Evolutionary conservation across 805 yeast genomes (phyloP).

Genomic region (Schizosaccharomyces lindneri): DNA sequence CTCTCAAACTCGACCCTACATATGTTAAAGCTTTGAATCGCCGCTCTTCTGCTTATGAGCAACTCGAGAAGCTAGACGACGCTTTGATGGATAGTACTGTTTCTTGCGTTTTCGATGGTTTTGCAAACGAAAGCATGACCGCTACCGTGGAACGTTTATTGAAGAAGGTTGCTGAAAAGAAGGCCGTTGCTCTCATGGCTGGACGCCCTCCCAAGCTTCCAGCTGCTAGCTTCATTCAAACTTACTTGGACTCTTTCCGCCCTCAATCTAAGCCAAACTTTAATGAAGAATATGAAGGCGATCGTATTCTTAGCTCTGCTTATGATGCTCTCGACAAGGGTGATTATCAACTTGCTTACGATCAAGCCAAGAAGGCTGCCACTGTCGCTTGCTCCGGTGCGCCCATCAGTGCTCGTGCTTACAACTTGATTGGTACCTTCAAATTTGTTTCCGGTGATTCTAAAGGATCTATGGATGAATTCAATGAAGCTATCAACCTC

Average conservation of each 20-base stretch:
- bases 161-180: conserved; percentile 49
- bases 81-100: conserved; percentile 85
- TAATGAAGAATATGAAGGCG: conserved; percentile 24
- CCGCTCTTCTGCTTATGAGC: conserved; percentile 81
- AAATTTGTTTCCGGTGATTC: conserved; percentile 58
- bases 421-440: conserved; percentile 64
- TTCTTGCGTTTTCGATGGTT: conserved; percentile 62
- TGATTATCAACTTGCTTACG: conserved; percentile 18
- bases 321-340: conserved; percentile 15
- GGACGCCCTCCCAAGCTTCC: conserved; percentile 36
- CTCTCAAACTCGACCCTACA: conserved; percentile 65
- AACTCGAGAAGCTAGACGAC: conserved; percentile 48
- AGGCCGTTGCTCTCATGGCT: conserved; percentile 36
- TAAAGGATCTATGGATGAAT: conserved; percentile 33
- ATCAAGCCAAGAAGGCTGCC: conserved; percentile 11
- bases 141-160: conserved; percentile 66
- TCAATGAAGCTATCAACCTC: conserved; percentile 39
- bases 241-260: conserved; percentile 73
- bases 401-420: conserved; percentile 32
- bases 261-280: conserved; percentile 25
- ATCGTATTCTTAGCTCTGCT: conserved; percentile 5
- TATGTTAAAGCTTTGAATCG: conserved; percentile 79
- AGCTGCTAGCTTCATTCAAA: conserved; percentile 56
- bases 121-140: conserved; percentile 54
- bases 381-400: conserved; percentile 15